Conservation (phyloP, 2,329 filamentous ascomycete genomes). For the Monilinia aucupariae region DNA sequence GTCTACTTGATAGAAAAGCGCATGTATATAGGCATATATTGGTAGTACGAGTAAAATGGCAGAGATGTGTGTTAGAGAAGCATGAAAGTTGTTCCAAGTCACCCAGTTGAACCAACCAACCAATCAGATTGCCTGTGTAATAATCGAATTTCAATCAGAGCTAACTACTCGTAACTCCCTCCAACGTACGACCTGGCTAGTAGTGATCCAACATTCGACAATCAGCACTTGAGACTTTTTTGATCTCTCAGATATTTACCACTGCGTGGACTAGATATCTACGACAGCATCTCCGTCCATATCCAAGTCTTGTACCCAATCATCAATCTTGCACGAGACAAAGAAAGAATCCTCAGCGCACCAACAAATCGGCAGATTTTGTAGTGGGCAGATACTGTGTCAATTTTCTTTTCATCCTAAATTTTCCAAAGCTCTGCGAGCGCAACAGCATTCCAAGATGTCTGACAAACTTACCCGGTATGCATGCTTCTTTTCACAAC, state of each 20-base stretch:
- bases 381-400: background rate
- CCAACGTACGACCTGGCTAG: no score
- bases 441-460: conserved; percentile 48
- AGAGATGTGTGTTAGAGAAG: no score
- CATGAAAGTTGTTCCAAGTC: no score
- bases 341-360: background rate
- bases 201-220: no score
- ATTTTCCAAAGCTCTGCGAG: conserved; percentile 2
- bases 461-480: conserved; percentile 94
- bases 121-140: conserved; percentile 5
- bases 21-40: no score
- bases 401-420: background rate
- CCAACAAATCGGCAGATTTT: background rate
- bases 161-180: no score
- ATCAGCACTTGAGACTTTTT: background rate
- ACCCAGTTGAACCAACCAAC: no score
- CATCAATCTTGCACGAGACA: background rate
- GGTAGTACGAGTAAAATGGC: no score
- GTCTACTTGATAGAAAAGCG: no score
- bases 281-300: background rate
- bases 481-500: conserved; percentile 33
- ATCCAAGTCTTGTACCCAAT: background rate
- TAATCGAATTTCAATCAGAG: conserved; percentile 6
- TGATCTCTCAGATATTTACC: background rate
- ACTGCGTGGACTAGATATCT: no score